phyloP scores from a whole-genome alignment of 192 early-diverging fungal genomes.

The Coemansia sp. region DNA sequence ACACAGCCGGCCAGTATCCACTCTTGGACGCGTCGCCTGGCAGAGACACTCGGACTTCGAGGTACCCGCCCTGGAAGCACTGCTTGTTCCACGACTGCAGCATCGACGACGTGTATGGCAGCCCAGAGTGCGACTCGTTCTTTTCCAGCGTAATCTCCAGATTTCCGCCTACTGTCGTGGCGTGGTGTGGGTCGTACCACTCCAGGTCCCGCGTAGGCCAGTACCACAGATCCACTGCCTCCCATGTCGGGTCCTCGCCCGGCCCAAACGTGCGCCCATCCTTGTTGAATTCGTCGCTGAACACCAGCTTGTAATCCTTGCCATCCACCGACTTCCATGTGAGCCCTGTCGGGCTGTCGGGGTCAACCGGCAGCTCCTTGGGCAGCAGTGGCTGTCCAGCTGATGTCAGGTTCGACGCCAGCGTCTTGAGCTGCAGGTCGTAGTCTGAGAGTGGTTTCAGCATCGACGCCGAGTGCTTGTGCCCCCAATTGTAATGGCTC shows the following conservation, averaged over 20 bases:
- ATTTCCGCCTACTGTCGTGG: constrained; percentile 51
- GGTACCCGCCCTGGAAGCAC: constrained; percentile 62
- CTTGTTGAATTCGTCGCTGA: constrained; percentile 63
- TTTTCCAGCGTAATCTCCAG: constrained; percentile 54
- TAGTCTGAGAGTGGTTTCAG: constrained; percentile 34
- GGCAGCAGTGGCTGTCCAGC: constrained; percentile 47
- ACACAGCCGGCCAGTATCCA: constrained; percentile 61
- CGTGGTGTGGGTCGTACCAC: constrained; percentile 58
- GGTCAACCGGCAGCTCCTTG: constrained; percentile 43
- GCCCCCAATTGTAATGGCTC: constrained; percentile 53
- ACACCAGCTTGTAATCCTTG: constrained; percentile 56
- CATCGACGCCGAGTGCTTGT: constrained; percentile 14
- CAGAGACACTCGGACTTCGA: constrained; percentile 61
- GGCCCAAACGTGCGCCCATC: constrained; percentile 56
- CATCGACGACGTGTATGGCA: constrained; percentile 60
- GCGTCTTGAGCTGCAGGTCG: constrained; percentile 27
- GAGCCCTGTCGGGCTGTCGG: constrained; percentile 42
- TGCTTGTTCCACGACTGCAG: constrained; percentile 67
- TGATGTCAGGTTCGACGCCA: constrained; percentile 30
- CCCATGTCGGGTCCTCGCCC: constrained; percentile 58
- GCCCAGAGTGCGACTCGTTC: constrained; percentile 47
- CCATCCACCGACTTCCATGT: constrained; percentile 48
- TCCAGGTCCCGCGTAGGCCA: constrained; percentile 58
- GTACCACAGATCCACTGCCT: constrained; percentile 60
- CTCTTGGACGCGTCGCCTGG: constrained; percentile 51